These are phyloP conservation scores for Periglandula ipomoeae DNA, from an alignment of 2,329 filamentous ascomycete species.

Conservation along the genomic window DNA sequence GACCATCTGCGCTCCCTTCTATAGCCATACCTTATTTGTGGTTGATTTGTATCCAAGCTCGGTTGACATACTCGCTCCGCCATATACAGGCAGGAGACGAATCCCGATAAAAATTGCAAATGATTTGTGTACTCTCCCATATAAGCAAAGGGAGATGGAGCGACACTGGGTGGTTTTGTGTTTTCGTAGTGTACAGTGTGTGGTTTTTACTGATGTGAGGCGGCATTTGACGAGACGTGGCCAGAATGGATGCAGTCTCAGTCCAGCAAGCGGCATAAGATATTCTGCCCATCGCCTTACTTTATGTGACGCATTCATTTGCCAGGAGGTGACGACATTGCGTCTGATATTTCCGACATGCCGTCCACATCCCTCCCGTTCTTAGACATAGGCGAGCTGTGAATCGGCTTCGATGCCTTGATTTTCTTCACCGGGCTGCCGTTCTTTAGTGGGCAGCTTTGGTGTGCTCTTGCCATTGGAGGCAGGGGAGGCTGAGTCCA, in stretches of 20 bases:
- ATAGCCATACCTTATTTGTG: conserved; percentile 1
- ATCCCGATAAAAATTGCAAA: background rate
- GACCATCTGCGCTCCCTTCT: background rate
- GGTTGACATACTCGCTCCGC: background rate
- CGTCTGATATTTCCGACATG: conserved; percentile 48
- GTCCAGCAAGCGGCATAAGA: background rate
- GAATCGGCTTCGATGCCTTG: conserved; percentile 36
- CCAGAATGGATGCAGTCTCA: too few species aligned
- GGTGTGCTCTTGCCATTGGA: conserved; percentile 15
- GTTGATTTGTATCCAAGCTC: conserved; percentile 6
- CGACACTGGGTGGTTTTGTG: background rate
- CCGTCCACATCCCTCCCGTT: conserved; percentile 39
- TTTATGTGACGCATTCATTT: conserved; percentile 7
- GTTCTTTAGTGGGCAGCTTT: conserved; percentile 25
- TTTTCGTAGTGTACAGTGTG: background rate
- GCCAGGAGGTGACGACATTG: conserved; percentile 43
- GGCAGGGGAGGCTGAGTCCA: conserved; percentile 18
- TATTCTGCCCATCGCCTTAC: background rate
- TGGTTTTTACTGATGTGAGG: background rate
- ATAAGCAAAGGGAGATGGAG: background rate
- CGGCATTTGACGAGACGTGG: background rate
- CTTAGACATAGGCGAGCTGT: conserved; percentile 41
- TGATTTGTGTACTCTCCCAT: background rate
- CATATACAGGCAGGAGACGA: background rate
- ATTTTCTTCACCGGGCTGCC: conserved; percentile 34